phyloP scores from a whole-genome alignment of 2,329 filamentous ascomycete species.

The Alternaria metachromatica region DNA sequence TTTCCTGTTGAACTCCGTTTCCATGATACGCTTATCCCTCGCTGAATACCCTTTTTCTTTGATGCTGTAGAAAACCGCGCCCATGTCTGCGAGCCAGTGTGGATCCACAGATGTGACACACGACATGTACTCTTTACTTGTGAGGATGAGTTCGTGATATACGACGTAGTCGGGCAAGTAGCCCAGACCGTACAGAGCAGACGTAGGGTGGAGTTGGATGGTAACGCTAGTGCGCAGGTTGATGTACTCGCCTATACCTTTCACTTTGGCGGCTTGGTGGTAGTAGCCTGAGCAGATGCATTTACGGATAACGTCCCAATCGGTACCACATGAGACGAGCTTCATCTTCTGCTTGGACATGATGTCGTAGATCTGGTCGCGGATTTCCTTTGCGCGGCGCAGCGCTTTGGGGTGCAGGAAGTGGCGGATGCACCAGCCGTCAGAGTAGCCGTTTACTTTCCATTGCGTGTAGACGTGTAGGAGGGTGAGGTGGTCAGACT shows the following conservation, averaged over 20 bases:
- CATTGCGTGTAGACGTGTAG: conserved; percentile 96
- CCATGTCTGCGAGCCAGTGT: conserved; percentile 94
- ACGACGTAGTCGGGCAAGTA: conserved; percentile 97
- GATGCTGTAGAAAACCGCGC: conserved; percentile 95
- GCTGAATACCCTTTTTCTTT: conserved; percentile 97
- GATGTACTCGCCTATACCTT: conserved; percentile 96
- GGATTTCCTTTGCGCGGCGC: conserved; percentile 88
- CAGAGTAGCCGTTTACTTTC: conserved; percentile 87
- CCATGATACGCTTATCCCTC: conserved; percentile 82
- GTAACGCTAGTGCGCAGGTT: conserved; percentile 94
- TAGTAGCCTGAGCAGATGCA: conserved; percentile 99
- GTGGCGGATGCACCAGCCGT: conserved; percentile 91
- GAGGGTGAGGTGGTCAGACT: conserved; percentile 95
- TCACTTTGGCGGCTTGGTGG: conserved; percentile 94
- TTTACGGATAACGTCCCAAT: conserved; percentile 94
- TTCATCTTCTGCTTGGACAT: conserved; percentile 93
- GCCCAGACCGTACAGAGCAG: conserved; percentile 87
- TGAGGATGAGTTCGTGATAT: conserved; percentile 97
- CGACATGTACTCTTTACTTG: conserved; percentile 96
- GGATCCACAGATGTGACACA: conserved; percentile 96
- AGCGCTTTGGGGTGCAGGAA: conserved; percentile 96
- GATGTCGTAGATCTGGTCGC: conserved; percentile 91
- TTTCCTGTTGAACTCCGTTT: conserved; percentile 89
- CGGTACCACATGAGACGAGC: conserved; percentile 86
- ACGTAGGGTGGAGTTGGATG: conserved; percentile 93